These are phyloP conservation scores for Fusarium illudens DNA, from an alignment of 2,329 filamentous ascomycete genomes.

Conservation along the genomic window DNA sequence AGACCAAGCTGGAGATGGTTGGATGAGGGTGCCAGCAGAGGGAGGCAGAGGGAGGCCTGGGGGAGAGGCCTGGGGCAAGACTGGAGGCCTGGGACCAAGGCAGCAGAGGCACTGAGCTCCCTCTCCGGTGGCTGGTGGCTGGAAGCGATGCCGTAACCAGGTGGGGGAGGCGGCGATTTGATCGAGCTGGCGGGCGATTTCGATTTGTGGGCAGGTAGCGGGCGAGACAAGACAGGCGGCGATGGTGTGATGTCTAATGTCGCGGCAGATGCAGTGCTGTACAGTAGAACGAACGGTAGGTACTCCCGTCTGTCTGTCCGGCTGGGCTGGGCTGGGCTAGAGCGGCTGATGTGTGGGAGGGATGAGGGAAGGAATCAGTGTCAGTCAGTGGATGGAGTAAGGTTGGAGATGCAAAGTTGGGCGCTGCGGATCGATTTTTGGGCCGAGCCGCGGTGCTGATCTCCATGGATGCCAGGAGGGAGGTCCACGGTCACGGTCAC, in stretches of 20 bases:
- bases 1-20: not conserved
- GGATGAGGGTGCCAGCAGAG: not conserved
- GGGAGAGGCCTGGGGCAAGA: not conserved
- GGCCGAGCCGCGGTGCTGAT: conserved; percentile 38
- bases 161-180: conserved; percentile 41
- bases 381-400: conserved; percentile 32
- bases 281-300: conserved; percentile 6
- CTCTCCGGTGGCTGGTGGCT: conserved; percentile 39
- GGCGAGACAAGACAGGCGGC: conserved; percentile 9
- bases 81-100: conserved; percentile 27
- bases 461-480: conserved; percentile 2
- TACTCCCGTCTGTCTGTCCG: too few species aligned
- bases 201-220: conserved; percentile 32
- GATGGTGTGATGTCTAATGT: conserved; percentile 26
- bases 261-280: conserved; percentile 4
- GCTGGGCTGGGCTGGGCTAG: conserved; percentile 9
- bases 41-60: not conserved
- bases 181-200: conserved; percentile 33
- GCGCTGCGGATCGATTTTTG: conserved; percentile 37
- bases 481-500: conserved; percentile 26
- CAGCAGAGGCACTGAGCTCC: not conserved
- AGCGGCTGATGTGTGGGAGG: conserved; percentile 9
- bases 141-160: conserved; percentile 43
- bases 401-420: conserved; percentile 35
- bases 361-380: conserved; percentile 26